Evolutionary conservation across 192 early-diverging fungal genomes (phyloP).

Genomic region (Powellomyces hirtus): DNA sequence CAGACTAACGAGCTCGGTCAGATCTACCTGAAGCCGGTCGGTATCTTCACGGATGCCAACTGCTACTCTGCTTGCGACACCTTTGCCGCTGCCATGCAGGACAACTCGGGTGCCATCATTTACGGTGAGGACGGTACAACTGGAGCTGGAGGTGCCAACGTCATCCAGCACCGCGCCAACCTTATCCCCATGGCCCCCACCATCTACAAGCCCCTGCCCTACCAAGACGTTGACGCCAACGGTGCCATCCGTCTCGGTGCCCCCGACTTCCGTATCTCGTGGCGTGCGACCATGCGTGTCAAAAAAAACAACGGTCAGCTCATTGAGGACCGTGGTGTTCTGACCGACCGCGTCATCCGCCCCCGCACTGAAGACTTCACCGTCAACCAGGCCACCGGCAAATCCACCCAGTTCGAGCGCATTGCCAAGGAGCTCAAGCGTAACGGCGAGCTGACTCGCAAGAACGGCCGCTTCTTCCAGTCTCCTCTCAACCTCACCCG

Average conservation of each 20-base stretch:
- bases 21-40: slow-evolving; percentile 23
- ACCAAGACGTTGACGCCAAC: not conserved
- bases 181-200: not conserved
- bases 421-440: slow-evolving; percentile 20
- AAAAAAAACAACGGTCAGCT: slow-evolving; percentile 17
- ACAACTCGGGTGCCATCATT: slow-evolving; percentile 1
- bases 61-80: slow-evolving; percentile 24
- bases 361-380: slow-evolving; percentile 1
- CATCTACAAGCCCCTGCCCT: slow-evolving; percentile 1
- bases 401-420: slow-evolving; percentile 3
- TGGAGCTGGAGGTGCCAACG: slow-evolving; percentile 27
- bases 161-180: slow-evolving; percentile 12
- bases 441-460: not conserved
- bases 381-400: not conserved
- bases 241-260: not conserved
- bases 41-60: slow-evolving; percentile 9
- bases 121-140: slow-evolving; percentile 17
- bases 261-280: not conserved
- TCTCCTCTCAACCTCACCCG: not conserved
- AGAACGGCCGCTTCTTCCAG: not conserved
- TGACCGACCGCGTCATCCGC: slow-evolving; percentile 14
- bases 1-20: slow-evolving; percentile 3
- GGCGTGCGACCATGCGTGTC: slow-evolving; percentile 19
- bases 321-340: slow-evolving; percentile 26
- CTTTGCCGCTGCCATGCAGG: slow-evolving; percentile 23